A percentile compares a stretch with the other conserved stretches of the same genome.
These are phyloP conservation scores for Casuarina glauca DNA, from an alignment of 306 rosid species.

Conservation along the genomic window DNA sequence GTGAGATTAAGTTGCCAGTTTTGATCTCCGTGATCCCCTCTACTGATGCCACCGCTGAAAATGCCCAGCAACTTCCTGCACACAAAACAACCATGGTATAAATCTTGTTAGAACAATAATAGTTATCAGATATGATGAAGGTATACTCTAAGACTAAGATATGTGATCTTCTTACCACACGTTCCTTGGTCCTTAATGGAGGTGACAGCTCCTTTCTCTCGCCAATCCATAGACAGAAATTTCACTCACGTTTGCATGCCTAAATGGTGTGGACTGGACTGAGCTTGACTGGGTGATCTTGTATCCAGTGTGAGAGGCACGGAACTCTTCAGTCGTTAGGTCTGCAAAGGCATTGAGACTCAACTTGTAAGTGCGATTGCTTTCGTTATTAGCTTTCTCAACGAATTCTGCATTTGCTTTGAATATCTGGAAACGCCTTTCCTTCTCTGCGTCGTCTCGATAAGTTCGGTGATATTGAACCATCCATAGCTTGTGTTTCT, in stretches of 20 bases:
- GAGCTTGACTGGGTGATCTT: background rate
- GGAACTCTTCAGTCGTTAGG: conserved; percentile 40
- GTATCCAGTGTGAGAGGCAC: conserved; percentile 31
- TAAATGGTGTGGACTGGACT: conserved; percentile 4
- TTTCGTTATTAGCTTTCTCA: conserved; percentile 19
- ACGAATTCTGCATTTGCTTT: too few relatives aligned
- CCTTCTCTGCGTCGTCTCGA: conserved; percentile 27
- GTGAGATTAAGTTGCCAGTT: conserved; percentile 17
- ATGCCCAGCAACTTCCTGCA: too few relatives aligned
- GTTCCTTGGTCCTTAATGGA: conserved; percentile 32
- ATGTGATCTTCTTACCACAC: conserved; percentile 28
- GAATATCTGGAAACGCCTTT: too few relatives aligned
- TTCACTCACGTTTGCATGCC: conserved; percentile 1
- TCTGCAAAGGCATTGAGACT: conserved; percentile 37
- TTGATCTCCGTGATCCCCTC: conserved; percentile 31
- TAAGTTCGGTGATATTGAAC: conserved; percentile 6
- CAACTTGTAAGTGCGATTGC: conserved; percentile 32
- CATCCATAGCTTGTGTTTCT: conserved; percentile 38
- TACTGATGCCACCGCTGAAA: background rate
- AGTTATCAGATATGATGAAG: background rate
- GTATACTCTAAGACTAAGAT: background rate
- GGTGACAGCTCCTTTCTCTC: conserved; percentile 15
- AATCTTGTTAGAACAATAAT: background rate
- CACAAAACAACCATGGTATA: background rate
- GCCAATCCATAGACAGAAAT: conserved; percentile 32